Evolutionary conservation across 768 basidiomycete genomes (phyloP).

Genomic region (Lentinula sp.): DNA sequence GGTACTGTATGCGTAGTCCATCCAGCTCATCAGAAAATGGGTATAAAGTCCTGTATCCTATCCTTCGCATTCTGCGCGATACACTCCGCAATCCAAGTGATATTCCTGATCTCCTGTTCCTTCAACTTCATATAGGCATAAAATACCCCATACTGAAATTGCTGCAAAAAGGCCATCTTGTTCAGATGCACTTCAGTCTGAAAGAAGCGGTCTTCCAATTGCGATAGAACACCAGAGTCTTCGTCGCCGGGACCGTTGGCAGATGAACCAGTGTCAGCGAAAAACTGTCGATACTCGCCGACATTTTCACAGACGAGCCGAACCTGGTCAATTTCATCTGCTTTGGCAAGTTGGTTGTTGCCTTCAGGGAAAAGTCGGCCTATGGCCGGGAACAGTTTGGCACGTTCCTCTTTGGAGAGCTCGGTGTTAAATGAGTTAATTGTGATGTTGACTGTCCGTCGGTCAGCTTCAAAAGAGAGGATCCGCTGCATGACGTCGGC

Average conservation of each 20-base stretch:
- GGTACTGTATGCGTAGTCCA: background rate
- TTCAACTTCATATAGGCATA: slow-evolving; percentile 90
- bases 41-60: slow-evolving; percentile 92
- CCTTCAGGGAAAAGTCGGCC: slow-evolving; percentile 94
- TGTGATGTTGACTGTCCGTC: slow-evolving; percentile 96
- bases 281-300: slow-evolving; percentile 87
- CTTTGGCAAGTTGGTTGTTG: slow-evolving; percentile 88
- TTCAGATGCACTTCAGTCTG: slow-evolving; percentile 88
- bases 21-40: slow-evolving; percentile 52
- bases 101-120: slow-evolving; percentile 84
- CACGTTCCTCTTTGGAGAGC: slow-evolving; percentile 90
- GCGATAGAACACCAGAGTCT: slow-evolving; percentile 46
- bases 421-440: slow-evolving; percentile 98
- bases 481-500: slow-evolving; percentile 89
- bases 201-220: slow-evolving; percentile 94
- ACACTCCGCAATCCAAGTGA: slow-evolving; percentile 96
- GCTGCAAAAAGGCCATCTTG: slow-evolving; percentile 90
- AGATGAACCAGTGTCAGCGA: slow-evolving; percentile 46
- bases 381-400: slow-evolving; percentile 89
- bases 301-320: slow-evolving; percentile 82
- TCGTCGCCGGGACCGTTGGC: slow-evolving; percentile 28
- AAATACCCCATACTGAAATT: slow-evolving; percentile 94
- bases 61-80: slow-evolving; percentile 96
- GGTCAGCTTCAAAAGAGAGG: slow-evolving; percentile 94
- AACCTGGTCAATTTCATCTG: slow-evolving; percentile 94